Conservation (phyloP, 345 rosid genomes). For the Limnanthes douglasii region DNA sequence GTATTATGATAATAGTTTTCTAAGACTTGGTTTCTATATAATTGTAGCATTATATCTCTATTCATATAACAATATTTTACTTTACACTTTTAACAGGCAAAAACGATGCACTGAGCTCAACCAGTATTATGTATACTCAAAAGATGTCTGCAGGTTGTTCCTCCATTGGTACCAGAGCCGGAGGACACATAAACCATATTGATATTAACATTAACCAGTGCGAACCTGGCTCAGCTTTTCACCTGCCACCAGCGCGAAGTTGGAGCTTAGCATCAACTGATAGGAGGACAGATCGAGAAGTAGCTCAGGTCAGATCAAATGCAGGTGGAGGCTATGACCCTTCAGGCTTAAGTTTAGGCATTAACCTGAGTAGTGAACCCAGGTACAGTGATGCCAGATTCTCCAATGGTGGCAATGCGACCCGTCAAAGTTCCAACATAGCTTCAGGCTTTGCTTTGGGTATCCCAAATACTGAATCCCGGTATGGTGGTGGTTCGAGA, state of each 20-base stretch:
- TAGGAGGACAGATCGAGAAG: too few relatives aligned
- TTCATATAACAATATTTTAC: too few relatives aligned
- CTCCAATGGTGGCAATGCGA: slow-evolving; percentile 21
- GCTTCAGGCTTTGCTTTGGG: slow-evolving; percentile 15
- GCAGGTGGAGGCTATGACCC: slow-evolving; percentile 21
- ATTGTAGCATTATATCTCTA: too few relatives aligned
- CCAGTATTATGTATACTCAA: slow-evolving; percentile 15
- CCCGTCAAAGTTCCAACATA: slow-evolving; percentile 20
- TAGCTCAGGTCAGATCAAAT: slow-evolving; percentile 13
- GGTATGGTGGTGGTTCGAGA: slow-evolving; percentile 22
- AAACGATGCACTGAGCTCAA: slow-evolving; percentile 41
- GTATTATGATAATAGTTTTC: too few relatives aligned
- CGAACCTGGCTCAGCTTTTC: slow-evolving; percentile 27
- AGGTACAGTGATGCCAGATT: too few relatives aligned
- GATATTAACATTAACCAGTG: slow-evolving; percentile 33
- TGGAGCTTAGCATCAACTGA: slow-evolving; percentile 14
- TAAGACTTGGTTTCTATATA: too few relatives aligned
- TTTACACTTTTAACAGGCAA: slow-evolving; percentile 36
- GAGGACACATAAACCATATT: slow-evolving; percentile 20
- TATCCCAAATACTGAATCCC: slow-evolving; percentile 13
- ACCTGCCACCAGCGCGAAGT: slow-evolving; percentile 21
- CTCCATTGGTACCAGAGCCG: slow-evolving; percentile 25
- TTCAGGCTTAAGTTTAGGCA: too few relatives aligned
- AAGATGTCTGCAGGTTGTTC: slow-evolving; percentile 29
- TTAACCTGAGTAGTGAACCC: too few relatives aligned